Evolutionary conservation across 2,329 filamentous ascomycete genomes (phyloP), one percentile per base, ranked within the genome.

Genomic region (Colletotrichum cordylinicola): DNA sequence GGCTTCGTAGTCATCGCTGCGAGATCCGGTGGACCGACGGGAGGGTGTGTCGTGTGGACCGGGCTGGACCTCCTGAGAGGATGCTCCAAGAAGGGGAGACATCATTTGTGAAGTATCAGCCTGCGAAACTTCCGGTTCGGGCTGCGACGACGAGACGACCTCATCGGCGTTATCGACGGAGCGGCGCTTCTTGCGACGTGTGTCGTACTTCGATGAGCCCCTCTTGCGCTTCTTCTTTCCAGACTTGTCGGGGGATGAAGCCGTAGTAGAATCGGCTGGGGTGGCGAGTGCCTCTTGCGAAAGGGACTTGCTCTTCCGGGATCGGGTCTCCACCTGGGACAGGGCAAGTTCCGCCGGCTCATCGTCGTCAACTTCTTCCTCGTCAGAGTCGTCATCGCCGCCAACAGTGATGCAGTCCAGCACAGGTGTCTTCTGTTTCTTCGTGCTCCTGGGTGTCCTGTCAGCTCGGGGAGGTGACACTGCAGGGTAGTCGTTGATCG

Each of bases 1-100:
- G 64, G 86, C 85, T 52, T 87, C 85, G 21, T 85, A 85, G 66
- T 87, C 77, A 8, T 76, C 76, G 56, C 69, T 73, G 21, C 31
- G 35, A 10, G 72, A 74, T 24, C 29, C 72, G 9, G 18, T 55
- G 37, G 74, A 76, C 29, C 12, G 70, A n/a, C 65, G 66, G 5
- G 74, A 74, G 4, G 74, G 70, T 10, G 64, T 69, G n/a, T 73
- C 70, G 10, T 18, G 58, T n/a, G 15, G 24, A 10, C 10, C 27
- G 4, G 43, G 58, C n/a, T 69, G 70, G 29, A 48, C 39, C 15
- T 39, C 43, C 10, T 43, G 64, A 13, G 35, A 37, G 9, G 58
- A 62, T 8, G 72, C 58, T 4, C 58, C 73, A 16, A 73, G 70
- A 8, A 65, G 12, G 15, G 69, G 58, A 16, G 70, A 69, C 29